Evolutionary conservation across 805 yeast species (phyloP), one percentile per base, ranked within the genome.

Genomic region (Osmozyma mogii): DNA sequence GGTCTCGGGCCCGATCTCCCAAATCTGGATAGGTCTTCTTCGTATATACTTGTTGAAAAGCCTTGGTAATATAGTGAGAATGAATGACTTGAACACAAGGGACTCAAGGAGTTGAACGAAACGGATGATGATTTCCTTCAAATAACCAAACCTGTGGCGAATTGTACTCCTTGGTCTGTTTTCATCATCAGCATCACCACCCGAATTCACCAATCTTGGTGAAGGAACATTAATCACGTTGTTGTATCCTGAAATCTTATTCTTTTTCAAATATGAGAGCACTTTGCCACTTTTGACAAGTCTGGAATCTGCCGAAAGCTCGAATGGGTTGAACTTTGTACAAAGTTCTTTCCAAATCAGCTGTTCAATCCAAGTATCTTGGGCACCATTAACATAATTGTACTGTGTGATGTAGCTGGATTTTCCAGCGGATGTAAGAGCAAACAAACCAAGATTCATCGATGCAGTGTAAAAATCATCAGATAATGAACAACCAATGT

Each of bases 401-500:
- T 70, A 58, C 43, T 80, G 85, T 28, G 72, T 67, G 23, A 77
- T 67, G 48, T 78, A 81, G 38, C 81, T 75, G 17, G 77, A 72
- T 32, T 68, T 70, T 3, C 82, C 78, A 0, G 83, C 78, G 30
- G 79, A 75, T n/a, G 77, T 72, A 22, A 80, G 65, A 10, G 82
- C 73, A 26, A 80, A 59, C 32, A 72, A 59, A 0, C 84, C 85
- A 28, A 75, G 51, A 44, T 74, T 73, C 40, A 72, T 59, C 30
- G 76, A 52, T 0, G 77, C 72, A 1, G 81, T 67, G 46, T 76
- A 74, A 47, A 81, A 82, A 52, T 81, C 88, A 44, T 79, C 85
- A 18, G 62, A 47, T 33, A 69, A 40, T 45, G 53, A 32, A 45
- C 71, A 30, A 52, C 66, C 56, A 39, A 60, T 50, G 46, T 61